phyloP scores from a whole-genome alignment of 1,139 yeast species.

The Yamadazyma trypodendri region DNA sequence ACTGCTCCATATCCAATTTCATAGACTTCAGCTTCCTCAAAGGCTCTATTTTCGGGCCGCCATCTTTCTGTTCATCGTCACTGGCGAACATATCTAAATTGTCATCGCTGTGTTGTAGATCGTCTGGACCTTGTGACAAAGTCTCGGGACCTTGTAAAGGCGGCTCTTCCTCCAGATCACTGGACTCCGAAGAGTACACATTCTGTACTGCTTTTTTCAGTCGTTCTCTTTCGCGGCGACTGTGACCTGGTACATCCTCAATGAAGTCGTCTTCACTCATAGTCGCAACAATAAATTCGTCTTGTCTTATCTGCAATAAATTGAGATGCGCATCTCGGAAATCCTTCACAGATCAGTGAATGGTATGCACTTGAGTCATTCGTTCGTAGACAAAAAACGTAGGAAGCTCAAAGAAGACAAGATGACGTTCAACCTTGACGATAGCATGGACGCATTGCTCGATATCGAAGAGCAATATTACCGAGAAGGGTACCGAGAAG shows the following conservation, averaged over 20 bases:
- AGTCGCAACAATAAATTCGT: conserved; percentile 1
- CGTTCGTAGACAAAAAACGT: conserved; percentile 6
- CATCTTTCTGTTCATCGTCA: conserved; percentile 19
- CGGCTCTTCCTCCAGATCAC: conserved; percentile 13
- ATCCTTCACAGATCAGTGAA: neutral
- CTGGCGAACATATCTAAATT: conserved; percentile 41
- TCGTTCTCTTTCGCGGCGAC: conserved; percentile 19
- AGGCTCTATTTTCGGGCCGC: neutral
- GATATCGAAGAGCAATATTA: conserved; percentile 58
- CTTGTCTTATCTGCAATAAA: too few relatives aligned
- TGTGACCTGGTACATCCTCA: conserved; percentile 28
- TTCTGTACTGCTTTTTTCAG: conserved; percentile 22
- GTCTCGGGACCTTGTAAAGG: too few relatives aligned
- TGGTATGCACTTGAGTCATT: conserved; percentile 2
- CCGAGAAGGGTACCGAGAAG: conserved; percentile 60
- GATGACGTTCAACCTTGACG: conserved; percentile 16
- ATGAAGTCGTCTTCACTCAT: conserved; percentile 17
- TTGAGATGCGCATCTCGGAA: conserved; percentile 7
- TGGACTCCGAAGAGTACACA: conserved; percentile 39
- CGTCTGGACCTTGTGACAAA: neutral
- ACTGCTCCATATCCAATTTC: conserved; percentile 46
- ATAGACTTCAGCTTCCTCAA: conserved; percentile 57
- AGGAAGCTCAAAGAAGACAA: conserved; percentile 9
- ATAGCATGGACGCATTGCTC: conserved; percentile 49
- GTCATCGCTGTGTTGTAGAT: neutral